These are phyloP conservation scores for Teratosphaeria viscida DNA, from an alignment of 2,329 filamentous ascomycete genomes.

Conservation along the genomic window DNA sequence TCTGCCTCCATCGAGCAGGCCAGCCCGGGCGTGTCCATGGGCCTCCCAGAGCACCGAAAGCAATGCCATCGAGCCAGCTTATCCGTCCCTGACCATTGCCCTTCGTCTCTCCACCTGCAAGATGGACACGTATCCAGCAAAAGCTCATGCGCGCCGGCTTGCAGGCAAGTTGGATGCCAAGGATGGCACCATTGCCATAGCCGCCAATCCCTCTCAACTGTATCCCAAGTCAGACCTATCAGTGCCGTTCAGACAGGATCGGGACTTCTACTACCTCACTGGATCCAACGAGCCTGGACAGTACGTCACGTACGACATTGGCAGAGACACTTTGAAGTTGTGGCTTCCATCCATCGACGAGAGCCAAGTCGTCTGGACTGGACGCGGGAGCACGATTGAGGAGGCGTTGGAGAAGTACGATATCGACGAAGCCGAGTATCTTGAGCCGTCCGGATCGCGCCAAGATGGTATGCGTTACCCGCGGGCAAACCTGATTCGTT, in stretches of 20 bases:
- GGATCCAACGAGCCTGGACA: conserved; percentile 75
- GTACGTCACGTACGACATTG: conserved; percentile 70
- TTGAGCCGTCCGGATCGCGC: conserved; percentile 16
- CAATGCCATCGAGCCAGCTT: neutral
- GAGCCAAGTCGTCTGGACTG: conserved; percentile 89
- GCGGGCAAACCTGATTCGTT: neutral
- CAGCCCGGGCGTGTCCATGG: no score
- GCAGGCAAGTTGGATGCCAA: conserved; percentile 60
- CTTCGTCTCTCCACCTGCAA: neutral
- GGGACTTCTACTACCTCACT: conserved; percentile 90
- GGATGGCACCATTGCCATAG: conserved; percentile 68
- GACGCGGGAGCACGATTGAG: conserved; percentile 65
- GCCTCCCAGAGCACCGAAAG: neutral
- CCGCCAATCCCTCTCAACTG: conserved; percentile 39
- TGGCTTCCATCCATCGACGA: conserved; percentile 85
- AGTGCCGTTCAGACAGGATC: conserved; percentile 64
- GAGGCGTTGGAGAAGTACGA: conserved; percentile 72
- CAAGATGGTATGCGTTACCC: neutral
- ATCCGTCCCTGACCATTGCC: neutral
- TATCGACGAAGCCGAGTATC: conserved; percentile 57
- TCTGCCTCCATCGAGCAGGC: neutral
- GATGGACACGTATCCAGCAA: conserved; percentile 60
- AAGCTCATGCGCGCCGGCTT: conserved; percentile 73
- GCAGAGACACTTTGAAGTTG: conserved; percentile 61
- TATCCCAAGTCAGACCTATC: conserved; percentile 66